Evolutionary conservation across 371 early-diverging fungal species (phyloP).

Genomic region (Batkoa obscura): DNA sequence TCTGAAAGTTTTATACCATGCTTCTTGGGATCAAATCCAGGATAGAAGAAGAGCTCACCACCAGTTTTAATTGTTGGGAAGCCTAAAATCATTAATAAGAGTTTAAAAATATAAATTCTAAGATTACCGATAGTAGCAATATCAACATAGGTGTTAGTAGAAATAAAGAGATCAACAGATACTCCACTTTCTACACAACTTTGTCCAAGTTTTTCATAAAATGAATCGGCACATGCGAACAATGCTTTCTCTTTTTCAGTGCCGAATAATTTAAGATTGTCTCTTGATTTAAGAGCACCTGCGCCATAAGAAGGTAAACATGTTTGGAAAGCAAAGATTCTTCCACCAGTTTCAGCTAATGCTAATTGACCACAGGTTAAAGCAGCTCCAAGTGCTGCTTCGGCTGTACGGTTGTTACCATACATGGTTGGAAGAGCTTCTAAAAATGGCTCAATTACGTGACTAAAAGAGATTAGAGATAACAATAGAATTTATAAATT

Average conservation of each 20-base stretch:
- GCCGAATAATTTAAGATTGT: conserved; percentile 66
- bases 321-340: conserved; percentile 63
- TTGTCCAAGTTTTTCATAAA: conserved; percentile 63
- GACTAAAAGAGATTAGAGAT: conserved; percentile 12
- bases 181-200: conserved; percentile 60
- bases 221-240: conserved; percentile 64
- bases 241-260: conserved; percentile 79
- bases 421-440: conserved; percentile 64
- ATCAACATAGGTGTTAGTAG: conserved; percentile 74
- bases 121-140: conserved; percentile 49
- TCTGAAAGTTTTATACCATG: conserved; percentile 44
- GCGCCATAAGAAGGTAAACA: conserved; percentile 70
- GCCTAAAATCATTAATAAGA: conserved; percentile 17
- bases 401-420: conserved; percentile 42
- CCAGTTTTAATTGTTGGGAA: conserved; percentile 61
- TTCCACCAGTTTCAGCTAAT: conserved; percentile 67
- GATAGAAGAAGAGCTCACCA: conserved; percentile 67
- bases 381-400: conserved; percentile 71
- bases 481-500: background rate
- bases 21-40: conserved; percentile 41
- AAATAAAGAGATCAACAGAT: conserved; percentile 69
- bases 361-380: conserved; percentile 51
- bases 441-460: conserved; percentile 58
- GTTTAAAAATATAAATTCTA: background rate
- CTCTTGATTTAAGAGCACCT: conserved; percentile 62